Evolutionary conservation across 768 basidiomycete genomes (phyloP).

Genomic region (Amanita fuliginea): DNA sequence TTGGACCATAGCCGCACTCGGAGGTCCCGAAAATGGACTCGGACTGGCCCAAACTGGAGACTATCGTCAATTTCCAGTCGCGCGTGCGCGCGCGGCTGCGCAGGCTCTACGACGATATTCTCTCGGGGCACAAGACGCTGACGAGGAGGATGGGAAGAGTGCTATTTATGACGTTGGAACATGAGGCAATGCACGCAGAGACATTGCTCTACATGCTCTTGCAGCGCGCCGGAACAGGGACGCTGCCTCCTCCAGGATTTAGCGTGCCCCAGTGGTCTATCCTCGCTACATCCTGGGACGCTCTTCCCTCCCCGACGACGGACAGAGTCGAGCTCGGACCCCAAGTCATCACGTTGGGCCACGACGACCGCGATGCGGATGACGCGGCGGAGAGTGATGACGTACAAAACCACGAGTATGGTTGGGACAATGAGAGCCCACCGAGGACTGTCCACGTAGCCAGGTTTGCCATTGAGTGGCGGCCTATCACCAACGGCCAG

Average conservation of each 20-base stretch:
- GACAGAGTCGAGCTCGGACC: constrained; percentile 48
- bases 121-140: constrained; percentile 34
- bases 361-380: constrained; percentile 70
- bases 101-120: constrained; percentile 63
- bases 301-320: constrained; percentile 28
- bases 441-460: constrained; percentile 45
- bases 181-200: constrained; percentile 85
- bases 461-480: constrained; percentile 69
- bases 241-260: constrained; percentile 71
- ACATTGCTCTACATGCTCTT: constrained; percentile 93
- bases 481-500: constrained; percentile 84
- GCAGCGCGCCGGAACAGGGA: constrained; percentile 69
- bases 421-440: constrained; percentile 94
- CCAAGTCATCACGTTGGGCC: constrained; percentile 55
- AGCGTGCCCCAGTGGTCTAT: constrained; percentile 59
- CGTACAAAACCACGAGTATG: constrained; percentile 56
- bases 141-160: constrained; percentile 67
- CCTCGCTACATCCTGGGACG: constrained; percentile 37
- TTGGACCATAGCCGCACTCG: constrained; percentile 60
- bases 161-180: constrained; percentile 85
- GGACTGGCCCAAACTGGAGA: constrained; percentile 74
- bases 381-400: constrained; percentile 32
- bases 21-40: constrained; percentile 69
- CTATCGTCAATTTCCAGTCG: constrained; percentile 69
- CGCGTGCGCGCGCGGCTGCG: constrained; percentile 66